Evolutionary conservation across 352 stramenopile genomes (phyloP).

Genomic region (Pythium coloratum): DNA sequence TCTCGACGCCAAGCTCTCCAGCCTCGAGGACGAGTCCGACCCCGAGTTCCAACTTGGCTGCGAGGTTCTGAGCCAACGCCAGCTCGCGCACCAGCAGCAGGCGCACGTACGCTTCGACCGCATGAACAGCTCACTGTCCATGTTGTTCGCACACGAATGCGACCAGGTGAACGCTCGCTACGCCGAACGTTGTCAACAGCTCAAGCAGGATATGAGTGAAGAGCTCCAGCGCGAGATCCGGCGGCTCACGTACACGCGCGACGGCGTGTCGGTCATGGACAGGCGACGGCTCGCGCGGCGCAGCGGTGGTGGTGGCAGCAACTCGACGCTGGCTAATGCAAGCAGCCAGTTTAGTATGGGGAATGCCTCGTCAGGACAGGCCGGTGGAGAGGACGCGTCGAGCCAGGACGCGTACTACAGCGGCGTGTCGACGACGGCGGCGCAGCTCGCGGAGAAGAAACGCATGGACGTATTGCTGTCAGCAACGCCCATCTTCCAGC

Average conservation of each 20-base stretch:
- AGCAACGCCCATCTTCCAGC: conserved; percentile 48
- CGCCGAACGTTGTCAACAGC: conserved; percentile 43
- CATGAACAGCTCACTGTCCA: conserved; percentile 24
- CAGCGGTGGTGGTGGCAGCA: conserved; percentile 25
- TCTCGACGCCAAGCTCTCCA: conserved; percentile 12
- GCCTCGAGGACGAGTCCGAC: conserved; percentile 34
- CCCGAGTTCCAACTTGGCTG: conserved; percentile 40
- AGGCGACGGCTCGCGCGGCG: conserved; percentile 37
- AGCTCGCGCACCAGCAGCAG: conserved; percentile 26
- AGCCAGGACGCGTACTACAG: conserved; percentile 12
- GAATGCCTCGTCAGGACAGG: neutral
- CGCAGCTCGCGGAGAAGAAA: conserved; percentile 56
- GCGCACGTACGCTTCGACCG: conserved; percentile 36
- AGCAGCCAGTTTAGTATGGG: conserved; percentile 19
- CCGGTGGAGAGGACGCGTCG: conserved; percentile 22
- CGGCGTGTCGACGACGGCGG: conserved; percentile 25
- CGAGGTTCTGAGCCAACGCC: conserved; percentile 28
- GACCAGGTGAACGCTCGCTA: conserved; percentile 41
- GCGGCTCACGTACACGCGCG: conserved; percentile 52
- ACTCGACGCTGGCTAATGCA: conserved; percentile 11
- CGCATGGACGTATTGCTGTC: conserved; percentile 51
- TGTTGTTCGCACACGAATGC: conserved; percentile 46
- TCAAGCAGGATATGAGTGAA: conserved; percentile 50
- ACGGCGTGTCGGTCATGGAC: conserved; percentile 68
- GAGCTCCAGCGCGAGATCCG: conserved; percentile 58